phyloP scores from a whole-genome alignment of 169 alveolate genomes.

The Theileria annulata region DNA sequence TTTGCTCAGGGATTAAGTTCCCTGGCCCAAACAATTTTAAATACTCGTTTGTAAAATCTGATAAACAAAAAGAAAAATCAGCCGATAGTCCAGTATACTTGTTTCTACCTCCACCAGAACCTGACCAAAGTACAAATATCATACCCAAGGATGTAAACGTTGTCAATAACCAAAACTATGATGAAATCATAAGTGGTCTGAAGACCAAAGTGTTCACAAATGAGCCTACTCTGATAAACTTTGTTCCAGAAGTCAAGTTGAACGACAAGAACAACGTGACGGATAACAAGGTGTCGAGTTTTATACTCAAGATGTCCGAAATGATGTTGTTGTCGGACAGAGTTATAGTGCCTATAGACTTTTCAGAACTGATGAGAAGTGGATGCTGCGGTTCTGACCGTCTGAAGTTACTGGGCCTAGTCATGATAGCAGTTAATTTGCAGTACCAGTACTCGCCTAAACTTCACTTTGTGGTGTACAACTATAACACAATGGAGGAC shows the following conservation, averaged over 20 bases:
- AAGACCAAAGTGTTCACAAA: not conserved
- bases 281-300: slow-evolving; percentile 11
- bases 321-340: slow-evolving; percentile 31
- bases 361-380: slow-evolving; percentile 5
- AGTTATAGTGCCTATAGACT: slow-evolving; percentile 40
- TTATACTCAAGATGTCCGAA: slow-evolving; percentile 33
- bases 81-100: not conserved
- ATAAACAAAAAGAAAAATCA: not conserved
- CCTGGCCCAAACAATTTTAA: not conserved
- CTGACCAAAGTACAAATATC: not conserved
- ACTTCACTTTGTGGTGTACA: slow-evolving; percentile 31
- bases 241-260: not conserved
- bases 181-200: not conserved
- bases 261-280: slow-evolving; percentile 9
- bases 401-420: slow-evolving; percentile 7
- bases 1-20: not conserved
- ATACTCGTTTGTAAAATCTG: not conserved
- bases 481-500: not conserved
- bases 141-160: not conserved
- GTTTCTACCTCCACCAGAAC: not conserved
- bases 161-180: not conserved
- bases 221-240: not conserved
- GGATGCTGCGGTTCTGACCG: slow-evolving; percentile 9
- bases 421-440: not conserved
- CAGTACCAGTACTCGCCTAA: slow-evolving; percentile 12